Percentiles rank a stretch among this genome's conserved stretches.
Conservation (phyloP, 257 asterid species). For the Gentiana straminea region DNA sequence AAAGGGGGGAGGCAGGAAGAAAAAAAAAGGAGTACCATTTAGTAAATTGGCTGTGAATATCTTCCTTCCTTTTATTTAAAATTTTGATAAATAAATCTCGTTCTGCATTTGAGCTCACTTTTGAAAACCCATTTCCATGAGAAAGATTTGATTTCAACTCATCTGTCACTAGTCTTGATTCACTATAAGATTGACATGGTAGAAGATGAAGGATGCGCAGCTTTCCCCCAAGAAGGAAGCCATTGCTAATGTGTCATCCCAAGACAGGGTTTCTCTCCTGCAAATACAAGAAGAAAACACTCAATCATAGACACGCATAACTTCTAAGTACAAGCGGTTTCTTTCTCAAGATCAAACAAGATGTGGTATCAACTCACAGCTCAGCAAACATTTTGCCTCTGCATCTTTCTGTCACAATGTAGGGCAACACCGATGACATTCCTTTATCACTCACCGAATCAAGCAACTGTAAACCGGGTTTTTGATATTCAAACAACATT, state of each 20-base stretch:
- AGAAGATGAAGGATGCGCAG: constrained; percentile 63
- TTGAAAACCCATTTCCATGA: constrained; percentile 26
- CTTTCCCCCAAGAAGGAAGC: constrained; percentile 93
- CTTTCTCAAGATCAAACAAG: not conserved
- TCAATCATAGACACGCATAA: constrained; percentile 10
- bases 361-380: constrained; percentile 41
- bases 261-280: constrained; percentile 73
- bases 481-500: constrained; percentile 49
- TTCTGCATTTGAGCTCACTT: constrained; percentile 36
- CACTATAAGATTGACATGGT: constrained; percentile 43
- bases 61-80: constrained; percentile 57
- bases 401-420: constrained; percentile 81
- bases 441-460: constrained; percentile 33
- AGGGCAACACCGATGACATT: constrained; percentile 59
- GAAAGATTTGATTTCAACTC: constrained; percentile 27
- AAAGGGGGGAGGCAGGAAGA: not conserved
- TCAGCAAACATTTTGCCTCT: constrained; percentile 77
- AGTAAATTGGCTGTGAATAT: constrained; percentile 40
- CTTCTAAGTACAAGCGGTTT: constrained; percentile 4
- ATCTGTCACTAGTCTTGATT: constrained; percentile 17
- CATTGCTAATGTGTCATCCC: constrained; percentile 47
- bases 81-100: constrained; percentile 45
- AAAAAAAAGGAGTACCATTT: constrained; percentile 52
- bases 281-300: constrained; percentile 19
- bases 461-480: constrained; percentile 33